Percentiles rank a stretch among this genome's conserved stretches.
phyloP scores from a whole-genome alignment of 1,139 yeast species.

The Candida pseudoviswanathii region DNA sequence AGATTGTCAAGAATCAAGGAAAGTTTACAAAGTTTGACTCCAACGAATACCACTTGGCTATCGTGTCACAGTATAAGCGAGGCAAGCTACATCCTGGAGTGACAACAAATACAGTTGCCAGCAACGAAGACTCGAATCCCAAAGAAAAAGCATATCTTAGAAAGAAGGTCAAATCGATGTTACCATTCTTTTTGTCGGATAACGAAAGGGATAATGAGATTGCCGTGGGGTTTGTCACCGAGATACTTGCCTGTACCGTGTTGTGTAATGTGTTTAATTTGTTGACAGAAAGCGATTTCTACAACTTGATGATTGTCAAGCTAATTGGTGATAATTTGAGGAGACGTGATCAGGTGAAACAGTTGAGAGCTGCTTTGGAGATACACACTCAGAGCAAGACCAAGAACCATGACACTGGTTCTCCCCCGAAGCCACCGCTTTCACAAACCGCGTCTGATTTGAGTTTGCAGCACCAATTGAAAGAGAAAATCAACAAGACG shows the following conservation, averaged over 20 bases:
- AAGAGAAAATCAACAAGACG: slow-evolving; percentile 12
- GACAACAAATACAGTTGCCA: slow-evolving; percentile 39
- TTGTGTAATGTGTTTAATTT: slow-evolving; percentile 53
- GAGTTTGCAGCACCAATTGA: slow-evolving; percentile 8
- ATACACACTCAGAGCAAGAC: slow-evolving; percentile 47
- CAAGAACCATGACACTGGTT: slow-evolving; percentile 14
- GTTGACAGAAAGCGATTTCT: slow-evolving; percentile 74
- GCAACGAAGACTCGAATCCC: slow-evolving; percentile 38
- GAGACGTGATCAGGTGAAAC: slow-evolving; percentile 76
- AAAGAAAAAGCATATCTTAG: slow-evolving; percentile 55
- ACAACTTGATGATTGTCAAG: slow-evolving; percentile 66
- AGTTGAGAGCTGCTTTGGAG: slow-evolving; percentile 69
- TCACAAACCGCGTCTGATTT: slow-evolving; percentile 3
- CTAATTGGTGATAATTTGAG: slow-evolving; percentile 66
- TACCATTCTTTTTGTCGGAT: slow-evolving; percentile 53
- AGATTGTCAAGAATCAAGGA: slow-evolving; percentile 28
- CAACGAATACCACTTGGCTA: slow-evolving; percentile 52
- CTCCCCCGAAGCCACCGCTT: not conserved
- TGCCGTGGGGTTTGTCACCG: slow-evolving; percentile 56
- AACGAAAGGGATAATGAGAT: slow-evolving; percentile 54
- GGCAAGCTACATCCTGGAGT: slow-evolving; percentile 68
- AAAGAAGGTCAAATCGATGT: slow-evolving; percentile 38
- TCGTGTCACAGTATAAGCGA: slow-evolving; percentile 61
- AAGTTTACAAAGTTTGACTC: slow-evolving; percentile 28
- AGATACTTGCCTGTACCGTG: slow-evolving; percentile 57